phyloP scores from a whole-genome alignment of 2,329 filamentous ascomycete species.

The Neocucurbitaria cava region DNA sequence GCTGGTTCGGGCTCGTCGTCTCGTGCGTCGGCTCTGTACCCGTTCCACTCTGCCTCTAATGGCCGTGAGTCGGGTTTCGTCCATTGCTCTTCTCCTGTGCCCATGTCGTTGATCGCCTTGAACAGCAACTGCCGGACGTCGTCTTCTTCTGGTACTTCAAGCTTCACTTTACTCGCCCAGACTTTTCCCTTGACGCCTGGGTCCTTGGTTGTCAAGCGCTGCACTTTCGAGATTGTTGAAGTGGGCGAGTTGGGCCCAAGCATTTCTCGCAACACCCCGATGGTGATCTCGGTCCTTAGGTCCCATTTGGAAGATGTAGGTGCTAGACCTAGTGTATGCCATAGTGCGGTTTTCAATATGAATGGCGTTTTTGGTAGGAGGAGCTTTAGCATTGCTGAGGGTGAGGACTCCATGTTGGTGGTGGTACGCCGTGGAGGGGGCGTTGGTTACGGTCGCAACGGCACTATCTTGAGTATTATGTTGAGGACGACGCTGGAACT shows the following conservation, averaged over 20 bases:
- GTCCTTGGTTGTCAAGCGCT: conserved; percentile 68
- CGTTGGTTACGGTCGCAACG: neutral
- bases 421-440: neutral
- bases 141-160: conserved; percentile 65
- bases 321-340: conserved; percentile 72
- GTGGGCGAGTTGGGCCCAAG: conserved; percentile 35
- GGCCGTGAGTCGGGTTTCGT: conserved; percentile 59
- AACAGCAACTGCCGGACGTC: conserved; percentile 63
- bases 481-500: neutral
- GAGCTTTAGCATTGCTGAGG: conserved; percentile 42
- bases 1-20: conserved; percentile 60
- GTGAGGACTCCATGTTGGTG: conserved; percentile 43
- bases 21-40: conserved; percentile 65
- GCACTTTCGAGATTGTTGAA: conserved; percentile 51
- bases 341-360: conserved; percentile 66
- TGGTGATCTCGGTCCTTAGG: conserved; percentile 73
- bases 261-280: conserved; percentile 70
- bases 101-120: conserved; percentile 64
- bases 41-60: conserved; percentile 79
- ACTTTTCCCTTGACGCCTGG: conserved; percentile 76
- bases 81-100: conserved; percentile 43
- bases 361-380: conserved; percentile 60
- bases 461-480: neutral
- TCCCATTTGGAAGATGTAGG: conserved; percentile 78
- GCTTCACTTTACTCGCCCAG: conserved; percentile 77